Conservation (phyloP, 306 rosid genomes). For the Rosa rugosa region DNA sequence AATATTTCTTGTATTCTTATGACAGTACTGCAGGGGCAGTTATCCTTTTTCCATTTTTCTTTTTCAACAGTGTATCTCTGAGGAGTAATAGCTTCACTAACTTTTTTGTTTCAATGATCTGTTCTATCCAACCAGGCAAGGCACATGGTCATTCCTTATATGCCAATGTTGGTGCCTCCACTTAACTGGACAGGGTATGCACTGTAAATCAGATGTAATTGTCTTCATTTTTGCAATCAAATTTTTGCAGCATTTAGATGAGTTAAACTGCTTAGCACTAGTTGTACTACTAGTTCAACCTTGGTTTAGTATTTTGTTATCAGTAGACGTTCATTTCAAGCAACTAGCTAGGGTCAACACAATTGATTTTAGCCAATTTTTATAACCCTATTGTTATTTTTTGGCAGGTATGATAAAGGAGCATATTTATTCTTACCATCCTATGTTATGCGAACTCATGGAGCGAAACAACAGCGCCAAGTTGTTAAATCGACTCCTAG, state of each 20-base stretch:
- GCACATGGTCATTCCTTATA: conserved; percentile 95
- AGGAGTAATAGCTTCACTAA: conserved; percentile 21
- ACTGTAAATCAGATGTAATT: neutral
- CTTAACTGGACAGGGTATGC: conserved; percentile 80
- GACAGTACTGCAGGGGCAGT: neutral
- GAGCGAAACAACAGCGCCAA: conserved; percentile 92
- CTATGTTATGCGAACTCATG: conserved; percentile 88
- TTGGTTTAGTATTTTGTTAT: neutral
- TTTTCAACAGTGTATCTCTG: neutral
- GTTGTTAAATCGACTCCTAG: conserved; percentile 68
- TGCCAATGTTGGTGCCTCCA: conserved; percentile 99
- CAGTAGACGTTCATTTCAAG: neutral
- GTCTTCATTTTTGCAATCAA: neutral
- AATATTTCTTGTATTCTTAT: neutral
- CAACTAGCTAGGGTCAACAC: neutral
- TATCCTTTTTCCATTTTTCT: neutral
- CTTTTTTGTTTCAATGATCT: conserved; percentile 2
- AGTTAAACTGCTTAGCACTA: neutral
- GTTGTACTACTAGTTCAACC: too few species aligned
- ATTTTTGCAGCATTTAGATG: neutral
- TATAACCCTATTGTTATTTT: conserved; percentile 19
- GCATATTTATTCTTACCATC: conserved; percentile 92
- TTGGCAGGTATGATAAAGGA: conserved; percentile 80
- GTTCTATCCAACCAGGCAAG: conserved; percentile 65
- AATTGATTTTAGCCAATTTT: conserved; percentile 7